Percentiles rank a stretch among this genome's conserved stretches.
phyloP scores from a whole-genome alignment of 2,329 filamentous ascomycete species.

The Aspergillus fischeri region DNA sequence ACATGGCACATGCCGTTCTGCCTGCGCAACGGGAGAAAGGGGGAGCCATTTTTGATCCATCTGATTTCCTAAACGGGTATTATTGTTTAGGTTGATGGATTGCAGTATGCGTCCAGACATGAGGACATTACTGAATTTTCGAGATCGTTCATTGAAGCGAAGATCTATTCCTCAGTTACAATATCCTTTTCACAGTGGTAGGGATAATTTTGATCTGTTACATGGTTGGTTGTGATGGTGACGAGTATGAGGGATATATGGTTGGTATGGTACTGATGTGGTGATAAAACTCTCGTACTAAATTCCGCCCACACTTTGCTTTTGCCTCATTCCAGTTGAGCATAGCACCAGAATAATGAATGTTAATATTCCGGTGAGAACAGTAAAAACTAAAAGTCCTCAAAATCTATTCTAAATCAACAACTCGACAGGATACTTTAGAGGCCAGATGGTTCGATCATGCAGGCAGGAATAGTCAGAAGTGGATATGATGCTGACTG shows the following conservation, averaged over 20 bases:
- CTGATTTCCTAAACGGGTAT: not conserved
- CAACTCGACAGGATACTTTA: not conserved
- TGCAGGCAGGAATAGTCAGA: not conserved
- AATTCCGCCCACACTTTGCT: not conserved
- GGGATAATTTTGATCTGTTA: not conserved
- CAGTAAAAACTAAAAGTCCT: not conserved
- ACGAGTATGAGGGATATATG: not conserved
- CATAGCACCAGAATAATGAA: not conserved
- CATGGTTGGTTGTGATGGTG: not conserved
- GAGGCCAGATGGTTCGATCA: not conserved
- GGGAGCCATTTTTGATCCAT: conserved; percentile 5
- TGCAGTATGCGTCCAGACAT: not conserved
- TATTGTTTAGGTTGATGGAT: not conserved
- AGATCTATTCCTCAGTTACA: not conserved
- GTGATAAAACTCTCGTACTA: not conserved
- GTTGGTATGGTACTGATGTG: not conserved
- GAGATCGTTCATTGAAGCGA: not conserved
- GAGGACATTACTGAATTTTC: not conserved
- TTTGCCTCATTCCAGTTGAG: not conserved
- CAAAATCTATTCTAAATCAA: not conserved
- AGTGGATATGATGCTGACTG: not conserved
- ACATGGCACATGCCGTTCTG: not conserved
- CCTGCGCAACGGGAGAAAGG: conserved; percentile 1
- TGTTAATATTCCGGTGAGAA: not conserved
- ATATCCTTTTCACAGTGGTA: not conserved